phyloP scores from a whole-genome alignment of 2,329 filamentous ascomycete genomes.

The Clonostachys solani region DNA sequence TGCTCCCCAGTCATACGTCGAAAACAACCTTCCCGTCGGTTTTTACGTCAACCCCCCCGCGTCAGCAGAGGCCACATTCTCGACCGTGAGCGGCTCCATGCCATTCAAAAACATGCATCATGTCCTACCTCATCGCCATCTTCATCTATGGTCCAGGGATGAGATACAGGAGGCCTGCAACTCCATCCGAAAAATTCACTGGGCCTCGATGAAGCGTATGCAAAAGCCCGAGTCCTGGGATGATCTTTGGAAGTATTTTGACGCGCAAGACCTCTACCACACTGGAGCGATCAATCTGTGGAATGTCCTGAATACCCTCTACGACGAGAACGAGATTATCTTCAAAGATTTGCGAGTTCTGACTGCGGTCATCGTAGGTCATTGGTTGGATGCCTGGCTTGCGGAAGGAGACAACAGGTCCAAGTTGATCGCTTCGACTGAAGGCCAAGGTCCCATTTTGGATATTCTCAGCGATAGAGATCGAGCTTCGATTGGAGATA shows the following conservation, averaged over 20 bases:
- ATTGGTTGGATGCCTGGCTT: slow-evolving; percentile 32
- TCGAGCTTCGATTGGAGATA: slow-evolving; percentile 12
- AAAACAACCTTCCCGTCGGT: slow-evolving; percentile 25
- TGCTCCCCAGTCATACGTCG: slow-evolving; percentile 21
- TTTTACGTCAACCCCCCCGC: slow-evolving; percentile 28
- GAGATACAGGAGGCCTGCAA: slow-evolving; percentile 33
- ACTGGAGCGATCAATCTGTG: slow-evolving; percentile 43
- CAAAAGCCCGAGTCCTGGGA: slow-evolving; percentile 22
- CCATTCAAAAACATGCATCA: slow-evolving; percentile 22
- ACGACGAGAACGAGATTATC: slow-evolving; percentile 27
- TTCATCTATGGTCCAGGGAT: slow-evolving; percentile 30
- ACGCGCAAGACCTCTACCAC: slow-evolving; percentile 39
- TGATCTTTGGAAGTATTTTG: slow-evolving; percentile 43
- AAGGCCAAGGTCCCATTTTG: slow-evolving; percentile 15
- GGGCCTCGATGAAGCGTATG: slow-evolving; percentile 27
- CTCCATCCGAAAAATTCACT: slow-evolving; percentile 27
- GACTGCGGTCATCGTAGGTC: slow-evolving; percentile 17
- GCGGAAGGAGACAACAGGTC: slow-evolving; percentile 15
- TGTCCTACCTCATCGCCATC: slow-evolving; percentile 16
- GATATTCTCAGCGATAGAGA: slow-evolving; percentile 13
- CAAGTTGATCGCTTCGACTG: slow-evolving; percentile 23
- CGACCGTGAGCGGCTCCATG: slow-evolving; percentile 27
- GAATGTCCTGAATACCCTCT: slow-evolving; percentile 35
- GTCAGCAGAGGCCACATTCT: slow-evolving; percentile 29
- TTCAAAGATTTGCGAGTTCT: not conserved